Percentiles rank a stretch among this genome's conserved stretches.
Evolutionary conservation across 768 basidiomycete genomes (phyloP).

Genomic region (Suillus discolor): DNA sequence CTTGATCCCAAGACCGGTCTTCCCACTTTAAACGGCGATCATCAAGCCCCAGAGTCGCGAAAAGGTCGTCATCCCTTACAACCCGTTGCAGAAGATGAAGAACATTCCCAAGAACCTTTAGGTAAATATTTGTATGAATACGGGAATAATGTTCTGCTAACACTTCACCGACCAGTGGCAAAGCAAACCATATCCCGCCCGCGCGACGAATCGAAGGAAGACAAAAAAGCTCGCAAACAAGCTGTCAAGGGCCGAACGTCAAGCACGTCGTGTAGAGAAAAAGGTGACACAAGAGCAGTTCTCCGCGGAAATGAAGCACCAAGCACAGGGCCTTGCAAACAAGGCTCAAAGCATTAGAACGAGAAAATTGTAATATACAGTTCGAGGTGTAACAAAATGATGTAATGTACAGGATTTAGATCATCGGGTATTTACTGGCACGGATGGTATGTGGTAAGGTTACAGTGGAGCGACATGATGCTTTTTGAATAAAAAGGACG

Average conservation of each 20-base stretch:
- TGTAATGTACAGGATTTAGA: slow-evolving; percentile 8
- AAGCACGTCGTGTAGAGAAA: slow-evolving; percentile 66
- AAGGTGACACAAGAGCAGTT: slow-evolving; percentile 68
- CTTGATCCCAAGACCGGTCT: slow-evolving; percentile 80
- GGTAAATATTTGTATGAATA: not conserved
- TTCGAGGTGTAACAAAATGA: not conserved
- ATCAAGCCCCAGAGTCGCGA: slow-evolving; percentile 12
- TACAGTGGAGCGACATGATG: slow-evolving; percentile 8
- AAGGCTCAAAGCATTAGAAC: slow-evolving; percentile 37
- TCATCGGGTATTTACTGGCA: slow-evolving; percentile 7
- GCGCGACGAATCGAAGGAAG: slow-evolving; percentile 75
- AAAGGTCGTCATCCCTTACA: slow-evolving; percentile 17
- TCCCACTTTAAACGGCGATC: slow-evolving; percentile 48
- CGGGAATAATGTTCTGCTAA: slow-evolving; percentile 10
- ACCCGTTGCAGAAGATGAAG: slow-evolving; percentile 30
- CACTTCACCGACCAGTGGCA: slow-evolving; percentile 6
- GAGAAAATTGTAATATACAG: slow-evolving; percentile 24
- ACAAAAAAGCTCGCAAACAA: slow-evolving; percentile 71
- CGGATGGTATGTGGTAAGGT: slow-evolving; percentile 2
- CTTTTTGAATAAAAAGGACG: not conserved
- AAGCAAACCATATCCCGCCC: slow-evolving; percentile 64
- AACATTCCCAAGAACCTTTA: slow-evolving; percentile 14
- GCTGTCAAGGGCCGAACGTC: slow-evolving; percentile 67
- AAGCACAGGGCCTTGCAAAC: slow-evolving; percentile 50
- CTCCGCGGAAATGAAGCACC: slow-evolving; percentile 60